Evolutionary conservation across 139 green algal genomes (phyloP).

Genomic region (Gonium pectorale): DNA sequence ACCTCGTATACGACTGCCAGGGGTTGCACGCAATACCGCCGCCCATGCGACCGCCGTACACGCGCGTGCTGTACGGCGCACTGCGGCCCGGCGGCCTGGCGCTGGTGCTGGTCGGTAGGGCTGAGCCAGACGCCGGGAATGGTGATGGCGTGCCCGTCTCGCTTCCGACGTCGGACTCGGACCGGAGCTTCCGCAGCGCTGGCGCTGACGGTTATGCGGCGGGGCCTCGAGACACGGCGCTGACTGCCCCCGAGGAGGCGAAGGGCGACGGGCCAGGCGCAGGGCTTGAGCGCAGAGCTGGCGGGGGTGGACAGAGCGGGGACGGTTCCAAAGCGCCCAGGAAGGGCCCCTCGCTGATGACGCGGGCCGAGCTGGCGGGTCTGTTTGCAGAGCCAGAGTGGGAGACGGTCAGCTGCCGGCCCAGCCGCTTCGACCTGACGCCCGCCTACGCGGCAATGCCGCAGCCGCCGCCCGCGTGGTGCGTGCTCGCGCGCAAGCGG

Average conservation of each 20-base stretch:
- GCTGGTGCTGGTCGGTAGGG: conserved; percentile 21
- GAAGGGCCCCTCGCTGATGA: not conserved
- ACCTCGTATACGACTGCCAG: conserved; percentile 32
- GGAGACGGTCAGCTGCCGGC: conserved; percentile 1
- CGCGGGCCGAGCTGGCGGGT: not conserved
- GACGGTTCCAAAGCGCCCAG: no score
- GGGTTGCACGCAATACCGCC: conserved; percentile 23
- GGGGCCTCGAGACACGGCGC: no score
- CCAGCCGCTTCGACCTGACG: not conserved
- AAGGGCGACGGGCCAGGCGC: no score
- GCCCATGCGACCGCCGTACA: not conserved
- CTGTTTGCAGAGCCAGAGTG: not conserved
- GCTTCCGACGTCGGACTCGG: no score
- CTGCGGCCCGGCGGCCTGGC: not conserved
- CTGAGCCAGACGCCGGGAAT: no score
- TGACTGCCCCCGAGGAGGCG: no score
- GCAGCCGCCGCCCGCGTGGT: conserved; percentile 6
- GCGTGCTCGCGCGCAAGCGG: not conserved
- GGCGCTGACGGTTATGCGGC: not conserved
- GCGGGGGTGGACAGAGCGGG: not conserved
- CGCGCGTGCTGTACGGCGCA: not conserved
- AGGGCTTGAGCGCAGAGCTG: not conserved
- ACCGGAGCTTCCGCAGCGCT: not conserved
- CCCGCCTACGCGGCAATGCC: not conserved
- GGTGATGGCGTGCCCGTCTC: no score